Base-by-base conservation (phyloP, 192 early-diverging fungal species). In the Backusella circina region DNA sequence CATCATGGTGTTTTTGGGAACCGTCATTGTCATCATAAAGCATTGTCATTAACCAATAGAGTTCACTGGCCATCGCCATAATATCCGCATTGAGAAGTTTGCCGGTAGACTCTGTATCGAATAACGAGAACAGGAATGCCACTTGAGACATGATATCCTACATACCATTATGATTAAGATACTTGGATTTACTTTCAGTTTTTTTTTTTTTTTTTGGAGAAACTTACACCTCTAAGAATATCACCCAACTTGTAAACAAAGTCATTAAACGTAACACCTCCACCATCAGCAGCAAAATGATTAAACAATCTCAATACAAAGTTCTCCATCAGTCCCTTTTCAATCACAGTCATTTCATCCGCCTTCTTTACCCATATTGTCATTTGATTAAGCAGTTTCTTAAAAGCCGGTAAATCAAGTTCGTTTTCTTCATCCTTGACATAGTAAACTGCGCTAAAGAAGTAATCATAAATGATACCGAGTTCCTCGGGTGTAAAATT, bases 51-150 rank as follows among this genome's bases (percentile, higher is more conserved):
- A 99, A 83, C 75, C 95, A 97, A 57, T 95, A 86, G 16, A 99
- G 77, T 57, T 91, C 91, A 81, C 96, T 92, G 0, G 93, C 93
- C 67, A 97, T 84, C 39, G 91, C 89, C 74, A 95, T 88, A 30
- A 96, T 86, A 67, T 99, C 94, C 57, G 94, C 90, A 32, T 95
- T 90, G 35, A 74, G 87, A 38, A 97, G 80, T 15, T 79, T 77
- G 2, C 86, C 91, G 51, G 92, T 86, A 39, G 82, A 80, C 73
- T 94, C 86, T 36, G 82, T 69, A 75, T 95, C 93, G 74, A 95
- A 95, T 74, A 97, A 79, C 18, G 90, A 86, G 75, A 96, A 99
- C 71, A 97, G 95, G 32, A 93, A 82, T 30, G 89, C 87, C 77
- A 96, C 90, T 3, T 89, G 87, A 1, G 88, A 90, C 82, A 94